These are phyloP conservation scores for Malassezia sympodialis DNA, from an alignment of 1,284 basidiomycete species.

Conservation along the genomic window DNA sequence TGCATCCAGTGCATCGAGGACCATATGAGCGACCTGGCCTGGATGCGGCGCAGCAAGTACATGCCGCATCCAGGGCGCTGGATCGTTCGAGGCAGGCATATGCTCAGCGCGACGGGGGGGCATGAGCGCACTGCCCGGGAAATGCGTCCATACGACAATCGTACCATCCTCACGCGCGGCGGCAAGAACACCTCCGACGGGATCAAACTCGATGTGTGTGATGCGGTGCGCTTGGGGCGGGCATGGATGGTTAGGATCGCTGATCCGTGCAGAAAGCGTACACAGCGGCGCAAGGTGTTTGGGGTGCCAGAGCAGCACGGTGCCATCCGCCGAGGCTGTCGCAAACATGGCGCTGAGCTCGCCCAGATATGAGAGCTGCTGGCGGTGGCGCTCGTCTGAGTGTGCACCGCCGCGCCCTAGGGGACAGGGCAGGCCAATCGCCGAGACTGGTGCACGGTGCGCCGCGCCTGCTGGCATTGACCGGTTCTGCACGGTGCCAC, in stretches of 20 bases:
- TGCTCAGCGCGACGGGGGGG: not conserved
- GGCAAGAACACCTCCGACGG: constrained; percentile 27
- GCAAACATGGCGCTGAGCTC: constrained; percentile 36
- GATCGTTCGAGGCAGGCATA: not conserved
- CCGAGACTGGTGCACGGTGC: constrained; percentile 29
- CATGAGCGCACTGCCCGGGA: constrained; percentile 26
- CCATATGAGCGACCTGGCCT: not conserved
- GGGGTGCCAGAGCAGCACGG: constrained; percentile 37
- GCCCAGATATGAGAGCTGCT: constrained; percentile 30
- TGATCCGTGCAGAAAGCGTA: constrained; percentile 15
- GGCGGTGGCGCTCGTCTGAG: constrained; percentile 30
- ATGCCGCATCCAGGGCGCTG: not conserved
- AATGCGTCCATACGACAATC: constrained; percentile 33
- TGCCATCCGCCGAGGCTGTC: constrained; percentile 39
- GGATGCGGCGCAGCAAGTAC: not conserved
- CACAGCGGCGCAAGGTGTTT: constrained; percentile 29
- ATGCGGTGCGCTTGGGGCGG: constrained; percentile 16
- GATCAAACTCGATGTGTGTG: constrained; percentile 26
- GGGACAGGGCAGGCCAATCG: constrained; percentile 31
- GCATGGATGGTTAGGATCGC: constrained; percentile 5
- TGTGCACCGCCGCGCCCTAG: constrained; percentile 32
- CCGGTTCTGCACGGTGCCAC: constrained; percentile 29
- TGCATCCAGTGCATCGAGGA: not conserved
- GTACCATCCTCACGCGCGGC: constrained; percentile 32
- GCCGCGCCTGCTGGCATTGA: constrained; percentile 25